These are phyloP conservation scores for Pholiota conissans DNA, from an alignment of 768 basidiomycete genomes.

Conservation along the genomic window DNA sequence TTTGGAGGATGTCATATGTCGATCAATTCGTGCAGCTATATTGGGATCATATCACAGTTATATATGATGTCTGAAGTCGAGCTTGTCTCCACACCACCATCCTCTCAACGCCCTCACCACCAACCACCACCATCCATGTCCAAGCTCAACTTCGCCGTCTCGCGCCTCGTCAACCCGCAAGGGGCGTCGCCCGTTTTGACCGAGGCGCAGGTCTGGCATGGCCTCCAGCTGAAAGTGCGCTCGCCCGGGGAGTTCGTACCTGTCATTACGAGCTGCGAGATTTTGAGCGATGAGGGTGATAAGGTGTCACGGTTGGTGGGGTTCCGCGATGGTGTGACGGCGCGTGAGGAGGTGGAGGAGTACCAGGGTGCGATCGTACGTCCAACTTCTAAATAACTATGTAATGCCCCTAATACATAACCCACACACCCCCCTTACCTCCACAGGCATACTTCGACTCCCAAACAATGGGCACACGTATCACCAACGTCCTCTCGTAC, in stretches of 20 bases:
- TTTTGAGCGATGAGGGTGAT: conserved; percentile 21
- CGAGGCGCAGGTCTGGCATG: conserved; percentile 28
- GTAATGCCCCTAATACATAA: no score
- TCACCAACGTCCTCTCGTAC: conserved; percentile 27
- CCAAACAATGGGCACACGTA: conserved; percentile 13
- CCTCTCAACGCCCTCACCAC: no score
- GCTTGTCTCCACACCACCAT: no score
- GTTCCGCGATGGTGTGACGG: conserved; percentile 13
- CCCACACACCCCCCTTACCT: no score
- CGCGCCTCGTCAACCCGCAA: conserved; percentile 24
- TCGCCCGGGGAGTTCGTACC: conserved; percentile 24
- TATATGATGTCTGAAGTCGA: no score
- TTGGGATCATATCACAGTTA: no score
- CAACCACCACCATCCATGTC: conserved; percentile 12
- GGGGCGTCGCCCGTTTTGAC: conserved; percentile 23
- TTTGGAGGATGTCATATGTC: no score
- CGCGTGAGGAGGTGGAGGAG: conserved; percentile 21
- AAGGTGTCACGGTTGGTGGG: conserved; percentile 20
- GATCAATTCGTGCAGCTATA: no score
- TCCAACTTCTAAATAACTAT: no score
- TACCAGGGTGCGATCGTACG: conserved; percentile 27
- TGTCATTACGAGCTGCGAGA: conserved; percentile 18
- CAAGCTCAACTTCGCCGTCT: conserved; percentile 22
- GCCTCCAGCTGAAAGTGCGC: conserved; percentile 27
- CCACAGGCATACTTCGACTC: conserved; percentile 27